These are phyloP conservation scores for Aspergillus amoenus DNA, from an alignment of 2,329 filamentous ascomycete genomes.

Conservation along the genomic window DNA sequence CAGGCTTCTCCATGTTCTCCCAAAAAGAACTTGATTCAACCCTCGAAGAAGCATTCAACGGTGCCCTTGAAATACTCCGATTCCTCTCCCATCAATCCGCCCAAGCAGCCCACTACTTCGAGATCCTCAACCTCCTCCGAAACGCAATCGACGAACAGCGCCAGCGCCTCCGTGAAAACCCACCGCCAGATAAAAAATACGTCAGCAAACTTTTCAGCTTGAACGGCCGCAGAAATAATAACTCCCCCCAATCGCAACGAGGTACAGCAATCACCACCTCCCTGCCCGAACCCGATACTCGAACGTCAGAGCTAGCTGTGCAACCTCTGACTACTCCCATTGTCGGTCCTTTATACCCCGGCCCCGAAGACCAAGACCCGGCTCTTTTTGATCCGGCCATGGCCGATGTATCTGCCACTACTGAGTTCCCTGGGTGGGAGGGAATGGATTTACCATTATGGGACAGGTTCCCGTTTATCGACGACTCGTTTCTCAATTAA, in stretches of 20 bases:
- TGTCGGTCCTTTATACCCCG: conserved; percentile 14
- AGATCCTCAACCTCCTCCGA: conserved; percentile 52
- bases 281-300: conserved; percentile 1
- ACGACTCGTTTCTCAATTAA: conserved; percentile 15
- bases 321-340: conserved; percentile 6
- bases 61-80: conserved; percentile 51
- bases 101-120: conserved; percentile 58
- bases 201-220: conserved; percentile 39
- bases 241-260: conserved; percentile 10
- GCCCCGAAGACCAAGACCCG: neutral
- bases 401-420: conserved; percentile 10
- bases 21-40: conserved; percentile 45
- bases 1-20: conserved; percentile 58
- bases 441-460: conserved; percentile 36
- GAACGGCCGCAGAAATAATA: conserved; percentile 13
- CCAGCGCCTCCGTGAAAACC: conserved; percentile 28
- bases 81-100: conserved; percentile 52
- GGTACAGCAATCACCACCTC: neutral
- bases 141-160: conserved; percentile 48
- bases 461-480: conserved; percentile 37
- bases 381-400: conserved; percentile 8
- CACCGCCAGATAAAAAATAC: conserved; percentile 32
- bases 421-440: conserved; percentile 29
- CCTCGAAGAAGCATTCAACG: conserved; percentile 46
- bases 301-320: neutral